Evolutionary conservation across 768 basidiomycete species (phyloP), one percentile per base, ranked within the genome.

Genomic region (Boletellus emodensis): DNA sequence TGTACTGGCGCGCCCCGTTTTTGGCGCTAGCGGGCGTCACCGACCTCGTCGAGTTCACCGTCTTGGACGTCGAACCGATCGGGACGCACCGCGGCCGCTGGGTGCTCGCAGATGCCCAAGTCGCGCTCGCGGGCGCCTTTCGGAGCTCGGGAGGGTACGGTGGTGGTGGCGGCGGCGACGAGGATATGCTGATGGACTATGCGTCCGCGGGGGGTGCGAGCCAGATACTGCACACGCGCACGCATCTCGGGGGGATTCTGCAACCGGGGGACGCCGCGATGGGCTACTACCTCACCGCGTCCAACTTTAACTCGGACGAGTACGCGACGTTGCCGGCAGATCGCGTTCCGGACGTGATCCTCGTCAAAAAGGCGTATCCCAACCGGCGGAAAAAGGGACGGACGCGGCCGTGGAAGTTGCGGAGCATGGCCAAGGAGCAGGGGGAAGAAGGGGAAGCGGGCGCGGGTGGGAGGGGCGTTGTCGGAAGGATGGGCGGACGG

Each of bases 311-410:
- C 76, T 90, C 87, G 51, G 84, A 88, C 51, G 84, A 84, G 49
- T 98, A 86, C 62, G 82, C 90, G 6, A 69, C 76, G 26, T 74
- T 96, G 20, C 76, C 80, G 2, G 53, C 72, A 22, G 76, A 78
- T 17, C 81, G 87, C 35, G 76, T 95, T 47, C 96, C 95, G 2
- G 94, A 98, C 61, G 83, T 96, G 55, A 81, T 99, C 32, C 82
- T 99, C 14, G 87, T 96, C 53, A 90, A 90, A 75, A 98, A 99
- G 77, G 80, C 90, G 42, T 98, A 97, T 71, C 95, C 94, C 43
- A 90, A 92, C 70, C 74, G 93, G 32, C 71, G 94, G 51, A 96
- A 95, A 78, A 97, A 96, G 80, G 83, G 77, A 62, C 85, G 83
- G 70, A 71, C 88, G 6, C 77, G 96, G 44, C 80, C 74, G 53